phyloP scores from a whole-genome alignment of 306 rosid genomes.

The Castanospermum australe region DNA sequence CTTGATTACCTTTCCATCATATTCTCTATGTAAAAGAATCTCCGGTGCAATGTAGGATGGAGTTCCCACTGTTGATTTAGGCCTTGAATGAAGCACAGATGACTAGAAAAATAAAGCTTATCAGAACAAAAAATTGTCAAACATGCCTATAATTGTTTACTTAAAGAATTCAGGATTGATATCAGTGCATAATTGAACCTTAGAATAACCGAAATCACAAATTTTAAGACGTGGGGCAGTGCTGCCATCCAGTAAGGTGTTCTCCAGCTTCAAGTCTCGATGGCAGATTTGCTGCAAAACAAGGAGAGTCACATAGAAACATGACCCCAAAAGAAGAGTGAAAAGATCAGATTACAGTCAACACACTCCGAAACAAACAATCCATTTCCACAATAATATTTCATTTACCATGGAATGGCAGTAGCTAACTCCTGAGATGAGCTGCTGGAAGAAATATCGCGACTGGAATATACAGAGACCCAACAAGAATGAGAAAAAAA shows the following conservation, averaged over 20 bases:
- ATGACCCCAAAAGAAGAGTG: not conserved
- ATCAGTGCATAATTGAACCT: constrained; percentile 41
- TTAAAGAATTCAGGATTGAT: not conserved
- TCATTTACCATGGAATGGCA: constrained; percentile 56
- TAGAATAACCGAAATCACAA: constrained; percentile 79
- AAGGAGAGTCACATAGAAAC: not conserved
- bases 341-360: not conserved
- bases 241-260: constrained; percentile 65
- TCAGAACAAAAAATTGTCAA: not conserved
- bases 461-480: constrained; percentile 46
- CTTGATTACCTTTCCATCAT: constrained; percentile 67
- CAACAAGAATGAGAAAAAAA: not conserved
- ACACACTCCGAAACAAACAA: not conserved
- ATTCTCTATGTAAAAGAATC: constrained; percentile 59
- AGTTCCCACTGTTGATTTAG: constrained; percentile 66
- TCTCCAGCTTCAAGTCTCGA: constrained; percentile 72
- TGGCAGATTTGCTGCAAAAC: constrained; percentile 64
- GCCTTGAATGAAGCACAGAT: constrained; percentile 57
- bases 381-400: not conserved
- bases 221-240: constrained; percentile 60
- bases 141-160: not conserved
- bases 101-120: constrained; percentile 46
- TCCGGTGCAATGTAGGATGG: constrained; percentile 78
- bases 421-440: constrained; percentile 63
- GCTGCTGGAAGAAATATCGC: constrained; percentile 69